phyloP scores from a whole-genome alignment of 2,329 filamentous ascomycete species.

The Elsinoe ampelina region DNA sequence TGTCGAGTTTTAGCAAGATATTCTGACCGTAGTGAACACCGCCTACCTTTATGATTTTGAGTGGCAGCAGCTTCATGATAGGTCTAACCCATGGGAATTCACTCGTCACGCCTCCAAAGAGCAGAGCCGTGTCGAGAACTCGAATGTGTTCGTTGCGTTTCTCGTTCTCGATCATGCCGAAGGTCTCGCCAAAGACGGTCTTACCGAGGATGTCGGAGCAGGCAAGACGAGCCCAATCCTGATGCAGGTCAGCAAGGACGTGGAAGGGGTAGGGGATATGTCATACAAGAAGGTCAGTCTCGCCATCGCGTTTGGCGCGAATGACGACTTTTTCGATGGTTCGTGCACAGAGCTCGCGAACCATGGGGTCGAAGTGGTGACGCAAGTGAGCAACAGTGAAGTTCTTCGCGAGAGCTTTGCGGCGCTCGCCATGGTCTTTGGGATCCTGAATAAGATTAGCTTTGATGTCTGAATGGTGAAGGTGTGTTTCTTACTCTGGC shows the following conservation, averaged over 20 bases:
- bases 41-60: constrained; percentile 1
- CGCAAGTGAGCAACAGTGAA: constrained; percentile 9
- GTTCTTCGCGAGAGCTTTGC: constrained; percentile 11
- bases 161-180: constrained; percentile 13
- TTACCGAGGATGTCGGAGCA: constrained; percentile 13
- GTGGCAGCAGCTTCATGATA: background rate
- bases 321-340: constrained; percentile 6
- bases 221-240: constrained; percentile 13
- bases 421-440: constrained; percentile 13
- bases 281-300: constrained; percentile 9
- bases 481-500: constrained; percentile 6
- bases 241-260: background rate
- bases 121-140: constrained; percentile 8
- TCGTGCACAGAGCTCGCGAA: constrained; percentile 8
- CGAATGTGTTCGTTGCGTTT: constrained; percentile 13
- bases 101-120: constrained; percentile 10
- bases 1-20: too few species aligned
- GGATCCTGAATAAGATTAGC: constrained; percentile 3
- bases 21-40: too few species aligned
- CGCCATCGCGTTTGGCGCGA: constrained; percentile 1
- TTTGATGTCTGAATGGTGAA: background rate
- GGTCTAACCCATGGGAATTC: constrained; percentile 7
- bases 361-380: constrained; percentile 10
- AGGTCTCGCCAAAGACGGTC: constrained; percentile 9
- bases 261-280: background rate